Conservation (phyloP, 768 basidiomycete species). For the Suillus variegatus region DNA sequence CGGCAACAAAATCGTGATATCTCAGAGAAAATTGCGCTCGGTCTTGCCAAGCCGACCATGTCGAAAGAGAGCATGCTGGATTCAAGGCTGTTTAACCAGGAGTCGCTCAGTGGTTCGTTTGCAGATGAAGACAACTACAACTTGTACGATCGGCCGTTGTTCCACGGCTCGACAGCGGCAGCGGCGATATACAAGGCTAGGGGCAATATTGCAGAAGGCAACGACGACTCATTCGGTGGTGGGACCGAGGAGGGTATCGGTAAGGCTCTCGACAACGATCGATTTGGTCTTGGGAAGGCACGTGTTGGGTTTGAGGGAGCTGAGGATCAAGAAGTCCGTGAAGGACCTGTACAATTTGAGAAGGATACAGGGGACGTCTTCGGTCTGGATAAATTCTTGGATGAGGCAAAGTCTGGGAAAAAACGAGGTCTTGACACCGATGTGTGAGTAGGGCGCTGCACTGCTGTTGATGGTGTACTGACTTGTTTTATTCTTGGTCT, state of each 20-base stretch:
- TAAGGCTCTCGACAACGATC: constrained; percentile 88
- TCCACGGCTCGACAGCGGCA: constrained; percentile 93
- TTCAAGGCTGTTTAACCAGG: constrained; percentile 96
- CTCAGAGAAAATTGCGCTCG: constrained; percentile 97
- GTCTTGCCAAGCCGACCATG: constrained; percentile 93
- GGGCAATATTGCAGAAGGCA: constrained; percentile 80
- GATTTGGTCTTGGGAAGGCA: constrained; percentile 87
- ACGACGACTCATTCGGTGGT: constrained; percentile 91
- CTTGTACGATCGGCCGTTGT: constrained; percentile 92
- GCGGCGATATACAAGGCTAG: constrained; percentile 99
- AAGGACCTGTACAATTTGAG: constrained; percentile 98
- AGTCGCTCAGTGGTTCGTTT: constrained; percentile 78
- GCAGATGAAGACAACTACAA: constrained; percentile 94
- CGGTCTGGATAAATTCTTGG: constrained; percentile 94
- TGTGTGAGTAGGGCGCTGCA: constrained; percentile 46
- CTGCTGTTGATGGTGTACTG: constrained; percentile 3
- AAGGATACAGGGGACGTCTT: constrained; percentile 98
- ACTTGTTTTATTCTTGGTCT: constrained; percentile 1
- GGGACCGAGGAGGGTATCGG: constrained; percentile 96
- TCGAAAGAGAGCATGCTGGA: constrained; percentile 98
- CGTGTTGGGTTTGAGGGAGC: constrained; percentile 92
- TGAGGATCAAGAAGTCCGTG: constrained; percentile 76
- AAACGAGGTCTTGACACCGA: constrained; percentile 84
- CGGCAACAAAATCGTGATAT: constrained; percentile 98
- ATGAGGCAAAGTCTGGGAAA: constrained; percentile 94